Percentiles rank a stretch among this genome's conserved stretches.
Evolutionary conservation across 2,329 filamentous ascomycete genomes (phyloP).

Genomic region (Intubia oerlemansii): DNA sequence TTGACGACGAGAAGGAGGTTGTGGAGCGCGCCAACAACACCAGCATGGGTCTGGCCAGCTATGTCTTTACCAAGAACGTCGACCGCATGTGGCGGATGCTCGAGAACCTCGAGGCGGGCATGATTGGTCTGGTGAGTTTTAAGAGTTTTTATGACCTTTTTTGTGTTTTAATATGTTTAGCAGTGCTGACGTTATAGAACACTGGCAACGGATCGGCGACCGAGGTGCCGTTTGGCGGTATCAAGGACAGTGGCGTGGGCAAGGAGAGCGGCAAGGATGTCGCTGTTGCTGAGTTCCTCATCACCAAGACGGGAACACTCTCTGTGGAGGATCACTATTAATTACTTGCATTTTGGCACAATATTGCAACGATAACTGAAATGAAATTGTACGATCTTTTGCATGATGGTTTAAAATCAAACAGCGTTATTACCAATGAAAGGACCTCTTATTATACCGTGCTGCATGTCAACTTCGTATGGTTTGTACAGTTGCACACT

Average conservation of each 20-base stretch:
- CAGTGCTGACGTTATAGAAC: slow-evolving; percentile 14
- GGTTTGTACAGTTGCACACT: no score
- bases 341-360: no score
- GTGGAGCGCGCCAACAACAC: slow-evolving; percentile 32
- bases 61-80: slow-evolving; percentile 18
- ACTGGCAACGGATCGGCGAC: slow-evolving; percentile 19
- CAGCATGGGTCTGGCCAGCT: slow-evolving; percentile 33
- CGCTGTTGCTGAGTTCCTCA: slow-evolving; percentile 23
- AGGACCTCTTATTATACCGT: no score
- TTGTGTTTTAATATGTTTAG: neutral
- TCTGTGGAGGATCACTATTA: slow-evolving; percentile 18
- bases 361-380: neutral
- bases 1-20: slow-evolving; percentile 35
- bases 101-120: slow-evolving; percentile 35
- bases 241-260: slow-evolving; percentile 24
- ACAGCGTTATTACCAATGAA: no score
- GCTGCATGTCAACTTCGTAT: no score
- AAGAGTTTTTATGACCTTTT: slow-evolving; percentile 13
- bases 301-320: slow-evolving; percentile 23
- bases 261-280: slow-evolving; percentile 26
- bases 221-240: slow-evolving; percentile 24
- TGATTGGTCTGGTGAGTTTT: slow-evolving; percentile 15
- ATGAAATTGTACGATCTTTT: neutral
- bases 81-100: slow-evolving; percentile 35
- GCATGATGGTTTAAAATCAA: no score